Evolutionary conservation across 2,329 filamentous ascomycete species (phyloP).

Genomic region (Trichophyton benhamiae): DNA sequence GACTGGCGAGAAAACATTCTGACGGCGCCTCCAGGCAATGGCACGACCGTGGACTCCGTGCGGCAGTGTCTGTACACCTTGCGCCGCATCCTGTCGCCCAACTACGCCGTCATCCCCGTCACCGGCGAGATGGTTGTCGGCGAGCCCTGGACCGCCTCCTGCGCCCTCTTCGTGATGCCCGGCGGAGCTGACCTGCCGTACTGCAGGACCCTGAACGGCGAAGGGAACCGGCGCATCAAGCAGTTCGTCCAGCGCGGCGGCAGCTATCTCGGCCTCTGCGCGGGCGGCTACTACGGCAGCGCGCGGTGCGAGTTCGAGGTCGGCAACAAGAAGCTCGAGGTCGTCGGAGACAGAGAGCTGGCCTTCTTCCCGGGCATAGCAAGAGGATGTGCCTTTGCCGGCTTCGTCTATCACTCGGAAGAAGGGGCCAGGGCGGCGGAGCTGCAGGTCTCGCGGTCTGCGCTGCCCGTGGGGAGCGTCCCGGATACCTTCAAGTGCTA

Average conservation of each 20-base stretch:
- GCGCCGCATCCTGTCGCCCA: slow-evolving; percentile 70
- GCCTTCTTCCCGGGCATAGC: slow-evolving; percentile 79
- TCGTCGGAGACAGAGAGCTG: slow-evolving; percentile 73
- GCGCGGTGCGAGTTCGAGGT: slow-evolving; percentile 82
- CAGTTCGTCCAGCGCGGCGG: slow-evolving; percentile 81
- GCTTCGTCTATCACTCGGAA: slow-evolving; percentile 86
- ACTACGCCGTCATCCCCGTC: slow-evolving; percentile 85
- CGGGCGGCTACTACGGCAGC: slow-evolving; percentile 83
- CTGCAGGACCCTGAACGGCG: slow-evolving; percentile 73
- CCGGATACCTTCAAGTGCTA: slow-evolving; percentile 61
- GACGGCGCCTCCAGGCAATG: slow-evolving; percentile 49
- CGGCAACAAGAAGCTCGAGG: slow-evolving; percentile 66
- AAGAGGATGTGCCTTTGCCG: slow-evolving; percentile 72
- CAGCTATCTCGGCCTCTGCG: slow-evolving; percentile 80
- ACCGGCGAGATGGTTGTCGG: slow-evolving; percentile 67
- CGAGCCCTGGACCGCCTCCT: slow-evolving; percentile 81
- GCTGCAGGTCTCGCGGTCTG: slow-evolving; percentile 50
- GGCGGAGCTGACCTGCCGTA: slow-evolving; percentile 92
- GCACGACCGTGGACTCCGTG: slow-evolving; percentile 77
- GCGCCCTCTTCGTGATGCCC: slow-evolving; percentile 79
- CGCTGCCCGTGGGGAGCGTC: slow-evolving; percentile 43
- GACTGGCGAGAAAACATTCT: slow-evolving; percentile 21
- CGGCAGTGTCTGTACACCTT: slow-evolving; percentile 80
- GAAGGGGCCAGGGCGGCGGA: slow-evolving; percentile 62
- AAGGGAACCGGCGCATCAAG: slow-evolving; percentile 70